Evolutionary conservation across 192 early-diverging fungal species (phyloP).

Genomic region (Coemansia sp.): DNA sequence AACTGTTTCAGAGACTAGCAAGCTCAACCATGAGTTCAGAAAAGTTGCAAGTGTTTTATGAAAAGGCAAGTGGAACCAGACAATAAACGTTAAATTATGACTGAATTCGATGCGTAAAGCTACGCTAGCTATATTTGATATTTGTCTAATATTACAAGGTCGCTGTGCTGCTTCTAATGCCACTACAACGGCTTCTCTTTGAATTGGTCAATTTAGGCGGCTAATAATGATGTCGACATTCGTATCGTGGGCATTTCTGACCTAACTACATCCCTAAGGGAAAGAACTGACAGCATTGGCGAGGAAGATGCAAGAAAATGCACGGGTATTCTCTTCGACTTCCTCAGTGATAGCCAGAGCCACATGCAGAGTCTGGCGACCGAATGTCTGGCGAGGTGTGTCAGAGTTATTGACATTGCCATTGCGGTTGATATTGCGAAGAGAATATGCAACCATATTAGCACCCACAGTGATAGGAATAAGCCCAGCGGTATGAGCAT

Average conservation of each 20-base stretch:
- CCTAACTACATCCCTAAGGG: constrained; percentile 23
- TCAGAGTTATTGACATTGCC: constrained; percentile 24
- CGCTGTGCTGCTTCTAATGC: neutral
- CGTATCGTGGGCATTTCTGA: constrained; percentile 45
- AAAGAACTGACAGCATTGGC: neutral
- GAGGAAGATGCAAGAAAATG: constrained; percentile 32
- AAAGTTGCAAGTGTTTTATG: constrained; percentile 14
- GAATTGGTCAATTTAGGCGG: constrained; percentile 18
- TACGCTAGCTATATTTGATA: neutral
- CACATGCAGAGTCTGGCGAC: constrained; percentile 48
- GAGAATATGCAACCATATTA: constrained; percentile 27
- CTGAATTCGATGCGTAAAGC: neutral
- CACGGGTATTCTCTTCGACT: constrained; percentile 19
- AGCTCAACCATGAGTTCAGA: constrained; percentile 8
- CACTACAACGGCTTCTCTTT: neutral
- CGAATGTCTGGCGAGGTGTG: constrained; percentile 40
- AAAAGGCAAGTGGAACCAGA: constrained; percentile 16
- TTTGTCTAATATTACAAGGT: neutral
- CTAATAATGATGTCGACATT: constrained; percentile 41
- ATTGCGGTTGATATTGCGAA: constrained; percentile 13
- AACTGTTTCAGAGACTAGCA: neutral
- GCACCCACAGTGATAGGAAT: neutral
- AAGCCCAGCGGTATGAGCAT: constrained; percentile 34
- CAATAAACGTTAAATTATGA: neutral
- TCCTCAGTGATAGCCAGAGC: constrained; percentile 41